Evolutionary conservation across 2,329 filamentous ascomycete species (phyloP).

Genomic region (Thelonectria olida): DNA sequence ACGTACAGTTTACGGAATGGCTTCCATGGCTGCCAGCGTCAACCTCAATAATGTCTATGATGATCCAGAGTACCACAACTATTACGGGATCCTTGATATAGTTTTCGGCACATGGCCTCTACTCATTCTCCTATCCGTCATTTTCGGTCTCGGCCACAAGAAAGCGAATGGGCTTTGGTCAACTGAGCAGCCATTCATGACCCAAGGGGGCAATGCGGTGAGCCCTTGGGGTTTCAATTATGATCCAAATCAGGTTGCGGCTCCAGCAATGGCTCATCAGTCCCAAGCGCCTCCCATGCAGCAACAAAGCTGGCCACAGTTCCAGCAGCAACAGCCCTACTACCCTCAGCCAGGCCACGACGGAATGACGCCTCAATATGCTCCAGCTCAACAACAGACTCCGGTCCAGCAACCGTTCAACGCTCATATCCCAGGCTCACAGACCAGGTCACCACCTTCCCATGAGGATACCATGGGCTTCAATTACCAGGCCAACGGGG

Average conservation of each 20-base stretch:
- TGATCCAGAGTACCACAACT: background rate
- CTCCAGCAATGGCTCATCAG: constrained; percentile 15
- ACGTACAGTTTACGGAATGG: constrained; percentile 35
- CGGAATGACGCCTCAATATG: background rate
- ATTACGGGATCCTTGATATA: constrained; percentile 32
- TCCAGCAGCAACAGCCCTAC: constrained; percentile 9
- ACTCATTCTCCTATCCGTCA: constrained; percentile 38
- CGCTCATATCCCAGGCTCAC: constrained; percentile 1
- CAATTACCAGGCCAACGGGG: constrained; percentile 45
- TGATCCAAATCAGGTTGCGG: constrained; percentile 11
- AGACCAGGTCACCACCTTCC: constrained; percentile 31
- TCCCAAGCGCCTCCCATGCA: background rate
- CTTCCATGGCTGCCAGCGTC: constrained; percentile 17
- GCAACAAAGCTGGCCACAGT: constrained; percentile 1
- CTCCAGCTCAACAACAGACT: constrained; percentile 7
- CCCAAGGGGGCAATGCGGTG: constrained; percentile 16
- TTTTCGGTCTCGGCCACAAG: constrained; percentile 40
- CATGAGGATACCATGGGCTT: constrained; percentile 43
- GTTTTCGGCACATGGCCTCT: constrained; percentile 37
- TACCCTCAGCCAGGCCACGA: background rate
- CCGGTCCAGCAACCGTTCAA: constrained; percentile 3
- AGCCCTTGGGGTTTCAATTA: constrained; percentile 33
- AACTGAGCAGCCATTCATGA: constrained; percentile 27
- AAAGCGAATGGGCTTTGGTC: constrained; percentile 42
- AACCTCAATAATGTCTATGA: constrained; percentile 7